Evolutionary conservation across 441 rosid genomes (phyloP).

Genomic region (Brassica hybrid): DNA sequence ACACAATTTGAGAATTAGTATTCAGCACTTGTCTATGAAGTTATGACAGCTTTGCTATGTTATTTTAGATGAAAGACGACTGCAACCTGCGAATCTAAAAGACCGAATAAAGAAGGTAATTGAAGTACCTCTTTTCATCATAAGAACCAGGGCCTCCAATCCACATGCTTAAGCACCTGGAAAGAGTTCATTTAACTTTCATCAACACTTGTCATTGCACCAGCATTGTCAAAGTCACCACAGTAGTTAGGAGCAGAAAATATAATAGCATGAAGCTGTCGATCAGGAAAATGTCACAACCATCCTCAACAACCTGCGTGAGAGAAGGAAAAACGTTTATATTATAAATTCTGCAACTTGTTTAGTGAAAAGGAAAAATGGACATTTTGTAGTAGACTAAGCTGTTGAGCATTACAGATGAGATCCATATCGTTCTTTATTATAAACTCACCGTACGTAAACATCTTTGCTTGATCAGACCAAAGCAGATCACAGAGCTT

Average conservation of each 20-base stretch:
- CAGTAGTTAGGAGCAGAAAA: slow-evolving; percentile 37
- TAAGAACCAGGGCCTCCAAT: slow-evolving; percentile 52
- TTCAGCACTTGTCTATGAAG: too few relatives aligned
- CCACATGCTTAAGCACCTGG: slow-evolving; percentile 69
- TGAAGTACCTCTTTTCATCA: slow-evolving; percentile 41
- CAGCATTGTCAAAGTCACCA: too few relatives aligned
- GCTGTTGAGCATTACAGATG: slow-evolving; percentile 34
- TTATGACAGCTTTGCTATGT: too few relatives aligned
- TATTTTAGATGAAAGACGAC: too few relatives aligned
- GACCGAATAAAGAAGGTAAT: slow-evolving; percentile 1
- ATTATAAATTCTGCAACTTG: neutral
- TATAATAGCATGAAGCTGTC: slow-evolving; percentile 65
- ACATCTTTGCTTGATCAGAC: slow-evolving; percentile 1
- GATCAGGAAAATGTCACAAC: slow-evolving; percentile 66
- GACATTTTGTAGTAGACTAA: slow-evolving; percentile 29
- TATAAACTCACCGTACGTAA: slow-evolving; percentile 42
- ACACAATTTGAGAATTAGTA: too few relatives aligned
- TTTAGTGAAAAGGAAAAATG: neutral
- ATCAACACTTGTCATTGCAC: slow-evolving; percentile 49
- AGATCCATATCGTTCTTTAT: neutral
- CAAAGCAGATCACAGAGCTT: slow-evolving; percentile 68
- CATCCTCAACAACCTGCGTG: slow-evolving; percentile 72
- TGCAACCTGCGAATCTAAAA: neutral
- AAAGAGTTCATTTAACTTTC: slow-evolving; percentile 77
- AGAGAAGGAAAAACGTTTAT: too few relatives aligned